These are phyloP conservation scores for Cymodocea nodosa DNA, from an alignment of 116 monocot species.

Conservation along the genomic window DNA sequence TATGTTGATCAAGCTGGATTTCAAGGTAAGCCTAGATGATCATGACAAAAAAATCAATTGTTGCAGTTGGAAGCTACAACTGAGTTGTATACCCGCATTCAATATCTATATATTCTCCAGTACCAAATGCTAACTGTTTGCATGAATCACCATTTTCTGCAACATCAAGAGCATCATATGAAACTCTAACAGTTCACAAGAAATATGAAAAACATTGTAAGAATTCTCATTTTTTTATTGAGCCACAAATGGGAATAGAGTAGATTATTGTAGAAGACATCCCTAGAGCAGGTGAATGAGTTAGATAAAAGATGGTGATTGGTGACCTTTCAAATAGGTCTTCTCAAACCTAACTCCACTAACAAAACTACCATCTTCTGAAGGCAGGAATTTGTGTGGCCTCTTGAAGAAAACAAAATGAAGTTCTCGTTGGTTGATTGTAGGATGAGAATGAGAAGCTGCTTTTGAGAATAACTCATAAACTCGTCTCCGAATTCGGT, in stretches of 20 bases:
- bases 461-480: conserved; percentile 71
- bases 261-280: not conserved
- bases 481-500: conserved; percentile 63
- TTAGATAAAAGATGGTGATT: not conserved
- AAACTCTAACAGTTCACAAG: not conserved
- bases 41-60: not conserved
- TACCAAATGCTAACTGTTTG: conserved; percentile 59
- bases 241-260: not conserved
- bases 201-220: not conserved
- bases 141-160: conserved; percentile 52
- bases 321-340: conserved; percentile 62
- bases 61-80: not conserved
- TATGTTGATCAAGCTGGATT: not conserved
- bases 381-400: conserved; percentile 62
- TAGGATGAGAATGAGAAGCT: conserved; percentile 22
- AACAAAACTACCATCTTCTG: conserved; percentile 34
- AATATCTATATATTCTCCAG: conserved; percentile 70
- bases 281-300: not conserved
- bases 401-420: conserved; percentile 88
- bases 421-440: conserved; percentile 44
- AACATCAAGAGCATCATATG: not conserved
- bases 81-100: conserved; percentile 37
- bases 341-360: conserved; percentile 60
- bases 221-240: not conserved
- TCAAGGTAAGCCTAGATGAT: not conserved